phyloP scores from a whole-genome alignment of 768 basidiomycete species.

The Pholiota microspora region DNA sequence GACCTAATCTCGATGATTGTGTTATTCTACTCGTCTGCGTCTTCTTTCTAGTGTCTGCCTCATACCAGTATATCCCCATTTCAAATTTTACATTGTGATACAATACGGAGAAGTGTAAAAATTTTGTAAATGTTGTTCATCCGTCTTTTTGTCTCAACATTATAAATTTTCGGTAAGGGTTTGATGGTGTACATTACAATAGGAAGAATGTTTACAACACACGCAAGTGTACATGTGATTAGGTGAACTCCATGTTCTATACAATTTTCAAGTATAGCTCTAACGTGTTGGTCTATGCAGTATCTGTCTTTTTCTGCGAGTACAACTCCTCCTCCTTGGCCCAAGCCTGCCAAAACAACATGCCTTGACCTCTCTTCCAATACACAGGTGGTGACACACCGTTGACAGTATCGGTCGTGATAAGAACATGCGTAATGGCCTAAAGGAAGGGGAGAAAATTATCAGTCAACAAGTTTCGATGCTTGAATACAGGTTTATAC shows the following conservation, averaged over 20 bases:
- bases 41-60: background rate
- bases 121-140: conserved; percentile 2
- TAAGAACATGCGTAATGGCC: conserved; percentile 81
- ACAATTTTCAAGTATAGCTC: conserved; percentile 2
- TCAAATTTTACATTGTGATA: conserved; percentile 10
- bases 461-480: background rate
- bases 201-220: conserved; percentile 2
- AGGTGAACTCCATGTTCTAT: too few relatives aligned
- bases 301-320: conserved; percentile 13
- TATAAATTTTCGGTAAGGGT: conserved; percentile 1
- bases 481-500: conserved; percentile 20
- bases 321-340: conserved; percentile 57
- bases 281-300: background rate
- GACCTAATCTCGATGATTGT: background rate
- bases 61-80: conserved; percentile 5
- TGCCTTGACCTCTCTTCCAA: conserved; percentile 67
- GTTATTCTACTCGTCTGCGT: background rate
- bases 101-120: conserved; percentile 17
- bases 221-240: too few relatives aligned
- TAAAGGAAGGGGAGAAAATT: conserved; percentile 30
- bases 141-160: background rate
- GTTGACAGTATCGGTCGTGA: conserved; percentile 69
- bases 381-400: conserved; percentile 66
- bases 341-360: conserved; percentile 78
- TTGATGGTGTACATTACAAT: conserved; percentile 13